Evolutionary conservation across 169 alveolate species (phyloP).

Genomic region (Plasmodium gallinaceum): DNA sequence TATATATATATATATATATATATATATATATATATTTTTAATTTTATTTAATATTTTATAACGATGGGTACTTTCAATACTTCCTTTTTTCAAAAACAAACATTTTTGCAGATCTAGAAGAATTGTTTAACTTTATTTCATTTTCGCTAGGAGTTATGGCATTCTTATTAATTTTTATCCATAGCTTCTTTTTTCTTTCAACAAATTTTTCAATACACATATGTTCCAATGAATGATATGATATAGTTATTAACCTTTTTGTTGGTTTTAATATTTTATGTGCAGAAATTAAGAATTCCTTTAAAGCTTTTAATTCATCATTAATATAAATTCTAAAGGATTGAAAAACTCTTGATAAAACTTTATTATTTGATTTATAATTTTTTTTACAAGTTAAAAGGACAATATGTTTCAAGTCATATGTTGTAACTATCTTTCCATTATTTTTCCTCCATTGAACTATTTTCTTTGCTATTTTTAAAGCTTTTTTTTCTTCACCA

Average conservation of each 20-base stretch:
- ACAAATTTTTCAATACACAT: conserved; percentile 74
- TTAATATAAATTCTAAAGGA: conserved; percentile 84
- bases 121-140: conserved; percentile 58
- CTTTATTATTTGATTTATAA: conserved; percentile 78
- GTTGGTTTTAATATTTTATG: conserved; percentile 78
- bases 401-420: conserved; percentile 76
- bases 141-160: conserved; percentile 49
- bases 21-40: background rate
- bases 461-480: conserved; percentile 69
- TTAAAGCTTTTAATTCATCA: conserved; percentile 82
- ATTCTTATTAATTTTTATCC: conserved; percentile 31
- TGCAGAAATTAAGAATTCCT: conserved; percentile 70
- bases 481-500: conserved; percentile 75
- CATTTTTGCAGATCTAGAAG: conserved; percentile 77
- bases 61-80: background rate
- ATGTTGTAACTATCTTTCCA: conserved; percentile 79
- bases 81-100: conserved; percentile 48
- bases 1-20: background rate
- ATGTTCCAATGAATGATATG: conserved; percentile 87
- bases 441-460: conserved; percentile 69
- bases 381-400: conserved; percentile 78
- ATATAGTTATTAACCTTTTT: conserved; percentile 79
- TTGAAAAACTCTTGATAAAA: conserved; percentile 84
- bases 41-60: background rate
- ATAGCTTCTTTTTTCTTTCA: conserved; percentile 10